Conservation (phyloP, 352 stramenopile species). For the Globisporangium spiculum region DNA sequence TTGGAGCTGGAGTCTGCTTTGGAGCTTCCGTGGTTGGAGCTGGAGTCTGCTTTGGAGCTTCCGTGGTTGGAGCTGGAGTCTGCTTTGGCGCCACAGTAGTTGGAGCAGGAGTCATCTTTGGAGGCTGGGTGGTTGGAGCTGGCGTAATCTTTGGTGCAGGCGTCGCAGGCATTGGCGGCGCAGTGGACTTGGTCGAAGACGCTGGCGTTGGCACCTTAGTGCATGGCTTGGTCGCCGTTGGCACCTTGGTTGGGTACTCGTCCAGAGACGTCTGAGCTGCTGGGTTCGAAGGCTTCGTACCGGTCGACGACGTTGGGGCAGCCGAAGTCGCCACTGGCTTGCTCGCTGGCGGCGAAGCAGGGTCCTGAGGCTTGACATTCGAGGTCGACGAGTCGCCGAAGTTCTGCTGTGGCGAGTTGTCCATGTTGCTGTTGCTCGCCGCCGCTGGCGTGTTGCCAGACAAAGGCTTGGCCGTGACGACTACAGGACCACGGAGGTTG, state of each 20-base stretch:
- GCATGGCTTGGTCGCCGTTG: slow-evolving; percentile 16
- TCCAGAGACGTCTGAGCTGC: slow-evolving; percentile 11
- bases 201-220: slow-evolving; percentile 11
- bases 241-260: slow-evolving; percentile 18
- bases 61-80: slow-evolving; percentile 6
- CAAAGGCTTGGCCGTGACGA: slow-evolving; percentile 3
- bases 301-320: not conserved
- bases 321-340: slow-evolving; percentile 6
- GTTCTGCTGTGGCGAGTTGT: slow-evolving; percentile 20
- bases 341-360: not conserved
- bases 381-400: slow-evolving; percentile 15
- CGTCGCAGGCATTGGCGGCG: not conserved
- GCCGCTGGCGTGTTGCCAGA: not conserved
- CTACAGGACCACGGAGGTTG: slow-evolving; percentile 13
- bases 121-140: slow-evolving; percentile 6
- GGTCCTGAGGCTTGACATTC: slow-evolving; percentile 7
- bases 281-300: slow-evolving; percentile 11
- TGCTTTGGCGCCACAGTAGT: slow-evolving; percentile 3
- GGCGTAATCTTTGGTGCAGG: slow-evolving; percentile 7
- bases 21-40: slow-evolving; percentile 6
- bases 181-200: slow-evolving; percentile 5
- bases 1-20: slow-evolving; percentile 2
- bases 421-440: slow-evolving; percentile 8
- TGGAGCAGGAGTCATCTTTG: slow-evolving; percentile 10
- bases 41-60: slow-evolving; percentile 1